Evolutionary conservation across 805 yeast species (phyloP).

Genomic region (Millerago galiae): DNA sequence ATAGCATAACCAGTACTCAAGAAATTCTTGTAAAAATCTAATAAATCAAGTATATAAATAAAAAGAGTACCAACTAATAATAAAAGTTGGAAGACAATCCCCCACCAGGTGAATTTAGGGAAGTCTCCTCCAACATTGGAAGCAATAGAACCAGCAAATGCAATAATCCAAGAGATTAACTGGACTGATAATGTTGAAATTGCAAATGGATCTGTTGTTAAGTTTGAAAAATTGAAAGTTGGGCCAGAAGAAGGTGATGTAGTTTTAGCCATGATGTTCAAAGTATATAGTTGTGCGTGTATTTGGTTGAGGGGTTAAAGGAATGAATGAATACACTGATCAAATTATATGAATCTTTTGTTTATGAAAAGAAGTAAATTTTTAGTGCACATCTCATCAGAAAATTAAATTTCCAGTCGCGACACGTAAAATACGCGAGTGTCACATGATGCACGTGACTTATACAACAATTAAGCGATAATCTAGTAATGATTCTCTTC

Average conservation of each 20-base stretch:
- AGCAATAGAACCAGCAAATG: constrained; percentile 80
- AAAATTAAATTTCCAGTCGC: background rate
- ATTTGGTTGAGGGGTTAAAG: background rate
- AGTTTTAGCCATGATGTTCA: background rate
- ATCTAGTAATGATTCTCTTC: too few relatives aligned
- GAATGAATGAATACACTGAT: background rate
- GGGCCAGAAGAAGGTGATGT: background rate
- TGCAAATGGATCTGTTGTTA: constrained; percentile 83
- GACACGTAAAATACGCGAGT: too few relatives aligned
- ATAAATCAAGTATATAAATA: constrained; percentile 52
- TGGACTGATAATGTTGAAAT: constrained; percentile 74
- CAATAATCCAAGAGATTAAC: constrained; percentile 75
- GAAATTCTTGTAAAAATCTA: constrained; percentile 61
- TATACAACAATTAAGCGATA: too few relatives aligned
- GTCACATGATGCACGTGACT: too few relatives aligned
- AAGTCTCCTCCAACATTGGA: constrained; percentile 37
- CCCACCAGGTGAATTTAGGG: constrained; percentile 97
- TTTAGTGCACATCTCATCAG: constrained; percentile 1
- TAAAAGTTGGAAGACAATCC: constrained; percentile 70
- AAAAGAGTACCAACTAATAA: constrained; percentile 44
- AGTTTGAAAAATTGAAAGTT: constrained; percentile 35
- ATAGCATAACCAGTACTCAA: constrained; percentile 40
- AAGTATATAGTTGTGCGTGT: background rate
- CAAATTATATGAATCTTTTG: too few relatives aligned
- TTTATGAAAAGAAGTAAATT: too few relatives aligned